Conservation (phyloP, 2,329 filamentous ascomycete genomes). For the Xylariaceae sp. region DNA sequence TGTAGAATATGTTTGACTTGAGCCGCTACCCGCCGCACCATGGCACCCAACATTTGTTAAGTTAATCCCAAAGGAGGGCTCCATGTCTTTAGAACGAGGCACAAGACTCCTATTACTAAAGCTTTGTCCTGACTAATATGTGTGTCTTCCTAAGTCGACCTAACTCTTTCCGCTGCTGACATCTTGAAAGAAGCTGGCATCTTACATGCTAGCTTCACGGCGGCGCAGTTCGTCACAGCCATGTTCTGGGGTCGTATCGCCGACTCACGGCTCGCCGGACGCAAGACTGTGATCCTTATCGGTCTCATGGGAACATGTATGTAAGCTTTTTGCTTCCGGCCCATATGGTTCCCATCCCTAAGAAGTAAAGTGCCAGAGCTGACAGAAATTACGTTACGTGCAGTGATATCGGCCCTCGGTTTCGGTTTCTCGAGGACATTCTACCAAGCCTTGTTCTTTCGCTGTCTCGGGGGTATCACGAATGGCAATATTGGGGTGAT, state of each 20-base stretch:
- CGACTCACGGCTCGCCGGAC: constrained; percentile 57
- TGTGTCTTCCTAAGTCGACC: constrained; percentile 45
- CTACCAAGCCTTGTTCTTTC: constrained; percentile 54
- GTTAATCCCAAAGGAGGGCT: too few species aligned
- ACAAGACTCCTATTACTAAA: too few species aligned
- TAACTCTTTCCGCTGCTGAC: constrained; percentile 49
- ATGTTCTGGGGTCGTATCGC: constrained; percentile 75
- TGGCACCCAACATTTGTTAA: too few species aligned
- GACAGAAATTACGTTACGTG: too few species aligned
- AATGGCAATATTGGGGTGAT: constrained; percentile 73
- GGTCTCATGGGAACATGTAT: constrained; percentile 61
- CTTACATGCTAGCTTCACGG: constrained; percentile 73
- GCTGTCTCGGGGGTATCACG: constrained; percentile 59
- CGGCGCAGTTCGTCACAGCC: constrained; percentile 75
- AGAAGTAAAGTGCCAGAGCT: too few species aligned
- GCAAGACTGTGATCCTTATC: constrained; percentile 73
- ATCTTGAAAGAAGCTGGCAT: constrained; percentile 75
- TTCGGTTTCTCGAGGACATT: constrained; percentile 67
- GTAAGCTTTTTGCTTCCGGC: too few species aligned
- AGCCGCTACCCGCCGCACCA: too few species aligned
- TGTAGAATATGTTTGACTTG: too few species aligned
- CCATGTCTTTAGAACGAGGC: too few species aligned
- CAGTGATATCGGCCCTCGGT: constrained; percentile 56
- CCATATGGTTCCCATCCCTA: too few species aligned
- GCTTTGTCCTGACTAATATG: not conserved